Evolutionary conservation across 345 rosid species (phyloP).

Genomic region (Brassica rapa): DNA sequence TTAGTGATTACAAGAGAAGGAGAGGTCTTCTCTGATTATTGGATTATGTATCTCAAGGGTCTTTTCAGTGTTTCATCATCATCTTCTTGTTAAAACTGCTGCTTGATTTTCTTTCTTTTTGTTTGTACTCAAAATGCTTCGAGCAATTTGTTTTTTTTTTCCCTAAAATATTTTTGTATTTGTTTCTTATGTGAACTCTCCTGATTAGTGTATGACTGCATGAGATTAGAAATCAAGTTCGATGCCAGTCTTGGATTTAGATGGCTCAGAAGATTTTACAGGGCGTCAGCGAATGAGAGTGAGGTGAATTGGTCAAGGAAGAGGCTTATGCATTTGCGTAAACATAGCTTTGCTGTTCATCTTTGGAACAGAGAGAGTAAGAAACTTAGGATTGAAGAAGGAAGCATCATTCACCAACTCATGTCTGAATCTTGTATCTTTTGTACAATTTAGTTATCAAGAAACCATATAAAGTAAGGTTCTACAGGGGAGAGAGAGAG

Average conservation of each 20-base stretch:
- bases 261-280: constrained; percentile 46
- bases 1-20: constrained; percentile 97
- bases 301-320: constrained; percentile 52
- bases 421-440: constrained; percentile 62
- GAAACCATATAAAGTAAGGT: constrained; percentile 7
- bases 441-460: constrained; percentile 39
- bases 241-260: neutral
- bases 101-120: neutral
- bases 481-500: neutral
- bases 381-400: constrained; percentile 56
- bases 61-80: constrained; percentile 14
- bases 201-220: constrained; percentile 19
- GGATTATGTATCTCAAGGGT: neutral
- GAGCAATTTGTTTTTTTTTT: constrained; percentile 12
- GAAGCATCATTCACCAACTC: constrained; percentile 61
- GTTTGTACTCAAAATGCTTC: constrained; percentile 18
- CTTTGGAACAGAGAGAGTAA: constrained; percentile 90
- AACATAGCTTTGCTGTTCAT: constrained; percentile 65
- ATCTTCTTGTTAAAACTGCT: neutral
- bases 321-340: constrained; percentile 51
- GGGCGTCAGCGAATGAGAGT: constrained; percentile 43
- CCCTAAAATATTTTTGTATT: constrained; percentile 12
- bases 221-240: neutral
- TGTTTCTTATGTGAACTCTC: constrained; percentile 11
- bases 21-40: constrained; percentile 82